Base-by-base conservation (phyloP, 768 basidiomycete species). In the Leccinellum luteum region DNA sequence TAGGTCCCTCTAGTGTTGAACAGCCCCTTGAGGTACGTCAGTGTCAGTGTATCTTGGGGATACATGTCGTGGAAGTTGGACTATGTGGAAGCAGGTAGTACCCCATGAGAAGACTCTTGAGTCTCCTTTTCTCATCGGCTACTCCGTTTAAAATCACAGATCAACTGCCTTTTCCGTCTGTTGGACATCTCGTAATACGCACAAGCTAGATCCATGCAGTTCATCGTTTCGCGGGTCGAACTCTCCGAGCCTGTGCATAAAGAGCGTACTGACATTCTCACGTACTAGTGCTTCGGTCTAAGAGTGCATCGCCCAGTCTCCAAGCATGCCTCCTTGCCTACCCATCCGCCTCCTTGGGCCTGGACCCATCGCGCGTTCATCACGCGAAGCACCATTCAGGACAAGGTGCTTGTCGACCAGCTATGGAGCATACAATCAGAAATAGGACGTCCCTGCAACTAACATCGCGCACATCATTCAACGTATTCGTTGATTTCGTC, bases 401-500 rank as follows among this genome's bases (percentile, higher is more conserved):
- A 89, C 69, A 38, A 80, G 62, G 64, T 93, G 89, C 61, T 89
- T 92, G 69, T 93, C 91, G 30, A 93, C 90, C 55, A 93, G 79
- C 91, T 82, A 54, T 10, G 27, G 38, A 15, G 13, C 1, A 17
- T 17, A 45, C 49, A 14, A 47, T 69, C 35, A 63, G 54, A 54
- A 25, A 52, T 19, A 31, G 19, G 14, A 25, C 23, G 45, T 23
- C 32, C 32, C n/a, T 35, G 31, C 27, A 44, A 44, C 13, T 6
- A 31, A 35, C 31, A 59, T n/a, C 2, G 65, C 92, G 65, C 67
- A 96, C 95, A 65, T 96, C 93, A 69, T 95, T 98, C 57, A 98
- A 73, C 10, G 87, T 83, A 62, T 87, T 88, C 15, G 95, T 81
- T 30, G 91, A 90, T 73, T 94, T 95, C 7, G 95, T 98, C 57